These are phyloP conservation scores for Trichophyton benhamiae DNA, from an alignment of 2,329 filamentous ascomycete species.

Conservation along the genomic window DNA sequence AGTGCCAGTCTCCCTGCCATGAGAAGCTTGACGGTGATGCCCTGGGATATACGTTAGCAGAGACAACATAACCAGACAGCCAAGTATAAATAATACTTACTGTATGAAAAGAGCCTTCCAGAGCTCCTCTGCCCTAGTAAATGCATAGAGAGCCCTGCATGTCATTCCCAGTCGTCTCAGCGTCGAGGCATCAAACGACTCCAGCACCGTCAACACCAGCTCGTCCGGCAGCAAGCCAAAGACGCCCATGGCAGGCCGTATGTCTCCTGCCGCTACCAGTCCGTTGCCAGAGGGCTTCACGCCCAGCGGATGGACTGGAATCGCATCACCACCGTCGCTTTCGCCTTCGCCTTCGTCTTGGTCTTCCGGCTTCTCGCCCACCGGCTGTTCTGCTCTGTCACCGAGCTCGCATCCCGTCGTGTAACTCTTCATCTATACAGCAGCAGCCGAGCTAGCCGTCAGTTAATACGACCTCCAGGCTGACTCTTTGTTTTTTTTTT, in stretches of 20 bases:
- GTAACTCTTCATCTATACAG: not conserved
- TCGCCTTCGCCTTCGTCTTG: not conserved
- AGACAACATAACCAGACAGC: not conserved
- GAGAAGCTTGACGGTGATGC: conserved; percentile 29
- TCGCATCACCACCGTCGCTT: conserved; percentile 28
- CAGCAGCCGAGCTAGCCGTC: not conserved
- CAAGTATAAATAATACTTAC: conserved; percentile 44
- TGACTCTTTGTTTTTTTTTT: not conserved
- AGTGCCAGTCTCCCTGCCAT: conserved; percentile 79
- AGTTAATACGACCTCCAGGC: not conserved
- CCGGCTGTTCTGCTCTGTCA: not conserved
- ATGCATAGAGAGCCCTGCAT: conserved; percentile 78
- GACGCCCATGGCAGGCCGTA: conserved; percentile 52
- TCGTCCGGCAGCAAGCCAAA: conserved; percentile 69
- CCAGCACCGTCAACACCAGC: conserved; percentile 60
- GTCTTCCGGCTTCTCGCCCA: not conserved
- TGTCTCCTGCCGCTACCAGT: conserved; percentile 52
- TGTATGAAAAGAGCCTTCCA: conserved; percentile 77
- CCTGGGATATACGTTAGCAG: conserved; percentile 6
- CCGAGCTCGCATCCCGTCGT: not conserved
- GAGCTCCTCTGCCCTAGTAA: conserved; percentile 69
- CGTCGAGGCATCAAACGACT: conserved; percentile 53
- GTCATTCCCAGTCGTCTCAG: conserved; percentile 59
- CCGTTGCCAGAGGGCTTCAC: conserved; percentile 82
- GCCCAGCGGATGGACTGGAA: conserved; percentile 68